Evolutionary conservation across 768 basidiomycete genomes (phyloP).

Genomic region (Leccinum broughii): DNA sequence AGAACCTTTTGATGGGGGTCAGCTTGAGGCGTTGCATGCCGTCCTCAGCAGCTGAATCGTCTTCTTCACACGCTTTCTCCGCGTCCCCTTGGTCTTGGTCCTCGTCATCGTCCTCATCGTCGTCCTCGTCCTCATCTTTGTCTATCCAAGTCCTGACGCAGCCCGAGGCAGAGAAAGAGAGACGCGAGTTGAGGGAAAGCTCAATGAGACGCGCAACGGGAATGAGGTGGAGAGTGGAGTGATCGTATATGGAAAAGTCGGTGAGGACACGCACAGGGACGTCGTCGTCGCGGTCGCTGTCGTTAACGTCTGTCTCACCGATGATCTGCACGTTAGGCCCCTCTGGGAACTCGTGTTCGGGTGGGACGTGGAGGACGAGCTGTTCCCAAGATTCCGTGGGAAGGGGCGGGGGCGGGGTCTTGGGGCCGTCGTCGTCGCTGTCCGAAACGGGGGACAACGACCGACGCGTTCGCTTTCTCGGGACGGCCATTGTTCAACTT

Average conservation of each 20-base stretch:
- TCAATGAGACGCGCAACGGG: conserved; percentile 41
- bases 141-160: conserved; percentile 41
- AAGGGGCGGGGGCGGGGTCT: conserved; percentile 10
- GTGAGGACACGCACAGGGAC: conserved; percentile 58
- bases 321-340: conserved; percentile 42
- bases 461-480: conserved; percentile 28
- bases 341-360: conserved; percentile 39
- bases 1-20: conserved; percentile 47
- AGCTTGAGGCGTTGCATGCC: conserved; percentile 38
- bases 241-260: conserved; percentile 55
- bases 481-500: conserved; percentile 20
- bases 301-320: conserved; percentile 40
- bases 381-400: conserved; percentile 7
- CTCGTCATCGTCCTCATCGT: conserved; percentile 25
- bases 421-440: conserved; percentile 17
- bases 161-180: conserved; percentile 38
- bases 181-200: conserved; percentile 21
- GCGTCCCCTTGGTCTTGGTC: conserved; percentile 24
- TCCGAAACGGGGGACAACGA: conserved; percentile 19
- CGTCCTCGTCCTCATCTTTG: conserved; percentile 31
- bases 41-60: conserved; percentile 5
- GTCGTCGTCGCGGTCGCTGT: conserved; percentile 32
- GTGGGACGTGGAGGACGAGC: conserved; percentile 14
- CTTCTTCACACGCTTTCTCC: conserved; percentile 12
- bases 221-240: conserved; percentile 38